Conservation (phyloP, 345 rosid genomes). For the Arabidopsis suecica region DNA sequence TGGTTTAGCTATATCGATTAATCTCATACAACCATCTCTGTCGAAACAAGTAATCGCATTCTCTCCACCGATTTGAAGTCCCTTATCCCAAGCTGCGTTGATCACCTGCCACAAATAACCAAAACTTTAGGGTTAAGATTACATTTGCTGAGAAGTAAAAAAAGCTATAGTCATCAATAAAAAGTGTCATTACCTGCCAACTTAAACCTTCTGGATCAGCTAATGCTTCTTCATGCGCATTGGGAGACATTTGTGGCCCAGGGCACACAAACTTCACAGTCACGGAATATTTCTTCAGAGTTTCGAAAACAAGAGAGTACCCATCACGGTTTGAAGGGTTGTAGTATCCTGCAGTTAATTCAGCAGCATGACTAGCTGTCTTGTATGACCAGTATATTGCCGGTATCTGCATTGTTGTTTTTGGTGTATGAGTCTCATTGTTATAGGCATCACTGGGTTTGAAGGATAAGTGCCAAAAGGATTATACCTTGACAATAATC, state of each 20-base stretch:
- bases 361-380: constrained; percentile 91
- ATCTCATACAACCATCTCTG: constrained; percentile 73
- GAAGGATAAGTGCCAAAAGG: neutral
- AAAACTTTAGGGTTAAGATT: constrained; percentile 28
- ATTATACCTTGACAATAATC: constrained; percentile 74
- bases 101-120: constrained; percentile 57
- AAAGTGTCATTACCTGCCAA: constrained; percentile 77
- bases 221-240: constrained; percentile 62
- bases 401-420: constrained; percentile 67
- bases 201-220: constrained; percentile 87
- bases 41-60: constrained; percentile 73
- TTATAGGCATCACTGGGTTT: neutral
- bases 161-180: neutral
- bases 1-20: constrained; percentile 85
- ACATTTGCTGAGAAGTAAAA: constrained; percentile 5
- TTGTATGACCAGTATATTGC: constrained; percentile 92
- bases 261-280: constrained; percentile 72
- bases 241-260: constrained; percentile 59
- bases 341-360: constrained; percentile 86
- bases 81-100: constrained; percentile 88
- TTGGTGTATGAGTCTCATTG: constrained; percentile 8
- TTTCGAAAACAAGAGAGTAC: constrained; percentile 71
- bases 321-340: constrained; percentile 92
- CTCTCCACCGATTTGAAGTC: constrained; percentile 69
- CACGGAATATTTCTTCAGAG: constrained; percentile 71